Evolutionary conservation across 225 moss, liverwort and hornwort species (phyloP).

Genomic region (Physcomitrellopsis africana): DNA sequence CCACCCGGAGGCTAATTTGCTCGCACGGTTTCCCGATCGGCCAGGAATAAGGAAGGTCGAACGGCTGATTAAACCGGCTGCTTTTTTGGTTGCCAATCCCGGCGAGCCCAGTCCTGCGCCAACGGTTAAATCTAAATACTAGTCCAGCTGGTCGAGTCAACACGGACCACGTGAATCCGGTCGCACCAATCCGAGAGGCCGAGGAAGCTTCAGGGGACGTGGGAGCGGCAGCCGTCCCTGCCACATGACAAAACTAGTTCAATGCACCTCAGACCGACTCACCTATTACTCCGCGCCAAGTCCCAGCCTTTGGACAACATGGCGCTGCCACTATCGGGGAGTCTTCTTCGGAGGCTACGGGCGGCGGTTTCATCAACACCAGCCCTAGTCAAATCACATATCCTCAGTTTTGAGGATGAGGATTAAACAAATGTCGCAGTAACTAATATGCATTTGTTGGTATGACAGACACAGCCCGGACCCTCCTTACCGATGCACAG

Average conservation of each 20-base stretch:
- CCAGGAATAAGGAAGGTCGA: not conserved
- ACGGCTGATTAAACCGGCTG: not conserved
- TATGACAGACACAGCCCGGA: not conserved
- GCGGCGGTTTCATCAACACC: no score
- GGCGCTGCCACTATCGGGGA: no score
- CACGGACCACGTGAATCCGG: not conserved
- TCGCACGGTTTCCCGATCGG: not conserved
- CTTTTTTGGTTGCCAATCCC: not conserved
- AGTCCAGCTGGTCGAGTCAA: not conserved
- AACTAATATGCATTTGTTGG: not conserved
- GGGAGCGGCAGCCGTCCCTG: no score
- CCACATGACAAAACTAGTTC: no score
- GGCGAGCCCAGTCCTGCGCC: not conserved
- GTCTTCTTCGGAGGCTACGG: not conserved
- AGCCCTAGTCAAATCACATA: not conserved
- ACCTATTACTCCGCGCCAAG: no score
- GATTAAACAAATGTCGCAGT: not conserved
- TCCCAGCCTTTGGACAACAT: no score
- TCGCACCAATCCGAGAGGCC: no score
- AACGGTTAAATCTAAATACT: not conserved
- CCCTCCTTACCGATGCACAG: not conserved
- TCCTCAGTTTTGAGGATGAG: not conserved
- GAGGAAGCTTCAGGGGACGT: no score
- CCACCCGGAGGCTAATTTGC: not conserved
- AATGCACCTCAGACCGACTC: no score